These are phyloP conservation scores for Talaromyces sp. DNA, from an alignment of 2,329 filamentous ascomycete genomes.

Conservation along the genomic window DNA sequence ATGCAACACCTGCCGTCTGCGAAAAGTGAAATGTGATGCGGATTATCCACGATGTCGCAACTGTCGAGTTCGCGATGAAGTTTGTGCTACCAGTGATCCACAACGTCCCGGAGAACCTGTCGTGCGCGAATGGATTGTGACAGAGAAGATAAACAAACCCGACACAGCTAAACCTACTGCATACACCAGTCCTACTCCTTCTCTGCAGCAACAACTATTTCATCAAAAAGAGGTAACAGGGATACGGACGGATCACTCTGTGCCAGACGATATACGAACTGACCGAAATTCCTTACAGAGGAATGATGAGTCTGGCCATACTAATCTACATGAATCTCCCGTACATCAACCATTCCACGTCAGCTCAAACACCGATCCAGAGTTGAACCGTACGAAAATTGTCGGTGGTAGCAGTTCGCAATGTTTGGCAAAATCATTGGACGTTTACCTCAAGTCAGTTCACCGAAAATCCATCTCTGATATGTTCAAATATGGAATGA, in stretches of 20 bases:
- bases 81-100: conserved; percentile 23
- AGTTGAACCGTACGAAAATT: conserved; percentile 9
- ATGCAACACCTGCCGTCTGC: conserved; percentile 24
- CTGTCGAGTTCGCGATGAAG: conserved; percentile 21
- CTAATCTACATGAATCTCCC: conserved; percentile 3
- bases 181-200: conserved; percentile 5
- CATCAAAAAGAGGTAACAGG: background rate
- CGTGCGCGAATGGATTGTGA: conserved; percentile 12
- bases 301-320: background rate
- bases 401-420: conserved; percentile 10
- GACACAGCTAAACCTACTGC: background rate
- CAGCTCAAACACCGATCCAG: conserved; percentile 7
- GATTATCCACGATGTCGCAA: conserved; percentile 27
- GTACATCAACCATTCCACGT: conserved; percentile 13
- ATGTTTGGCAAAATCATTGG: conserved; percentile 10
- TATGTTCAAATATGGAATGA: conserved; percentile 11
- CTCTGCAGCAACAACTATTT: conserved; percentile 6
- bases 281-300: background rate
- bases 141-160: conserved; percentile 6
- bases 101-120: conserved; percentile 18
- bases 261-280: background rate
- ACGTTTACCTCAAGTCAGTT: conserved; percentile 9
- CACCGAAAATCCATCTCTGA: conserved; percentile 7
- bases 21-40: conserved; percentile 26
- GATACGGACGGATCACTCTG: background rate